Base-by-base conservation (phyloP, 2,329 filamentous ascomycete species). In the Fusarium anguioides region DNA sequence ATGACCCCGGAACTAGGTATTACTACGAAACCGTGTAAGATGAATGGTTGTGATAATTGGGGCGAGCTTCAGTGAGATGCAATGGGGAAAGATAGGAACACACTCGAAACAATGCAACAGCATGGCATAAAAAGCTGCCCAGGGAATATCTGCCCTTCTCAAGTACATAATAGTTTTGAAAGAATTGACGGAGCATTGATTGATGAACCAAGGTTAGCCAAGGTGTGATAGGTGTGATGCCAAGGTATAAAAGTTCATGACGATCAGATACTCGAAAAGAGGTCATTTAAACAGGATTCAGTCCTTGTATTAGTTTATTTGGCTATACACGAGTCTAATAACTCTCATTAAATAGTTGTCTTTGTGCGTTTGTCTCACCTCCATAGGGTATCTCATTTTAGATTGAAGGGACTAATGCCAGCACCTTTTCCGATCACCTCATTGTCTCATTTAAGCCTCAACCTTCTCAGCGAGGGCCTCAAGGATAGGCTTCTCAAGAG, bases 401-500 rank as follows among this genome's bases (percentile, higher is more conserved):
- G 58, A 62, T 64, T 52, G 60, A 45, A 50, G 44, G 56, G 44
- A 8, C 18, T 27, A 47, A 24, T 21, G 35, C 23, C 35, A 33
- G 49, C 40, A 35, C 33, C 12, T 29, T 36, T 39, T 29, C 10
- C 18, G 40, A 26, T 18, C 31, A n/a, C 24, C 11, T 12, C 46
- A 47, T 27, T 18, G 18, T 41, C 6, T 24, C 45, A 60, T 23
- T 46, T 49, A 68, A 51, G 55, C 65, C 45, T 60, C 47, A 29
- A 47, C 46, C 52, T 64, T 59, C 60, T 62, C 64, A 23, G 60
- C 60, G 64, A 96, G 83, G 82, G 93, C 93, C 72, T 91, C 88
- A 74, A 93, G 78, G 71, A 97, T 94, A 6, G 85, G 81, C 66
- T 85, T 84, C 87, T 95, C 91, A 72, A 99, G 81, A 36, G 81